A percentile compares a stretch with the other conserved stretches of the same genome.
Conservation (phyloP, 768 basidiomycete species). For the Coprinellus aureogranulatus region DNA sequence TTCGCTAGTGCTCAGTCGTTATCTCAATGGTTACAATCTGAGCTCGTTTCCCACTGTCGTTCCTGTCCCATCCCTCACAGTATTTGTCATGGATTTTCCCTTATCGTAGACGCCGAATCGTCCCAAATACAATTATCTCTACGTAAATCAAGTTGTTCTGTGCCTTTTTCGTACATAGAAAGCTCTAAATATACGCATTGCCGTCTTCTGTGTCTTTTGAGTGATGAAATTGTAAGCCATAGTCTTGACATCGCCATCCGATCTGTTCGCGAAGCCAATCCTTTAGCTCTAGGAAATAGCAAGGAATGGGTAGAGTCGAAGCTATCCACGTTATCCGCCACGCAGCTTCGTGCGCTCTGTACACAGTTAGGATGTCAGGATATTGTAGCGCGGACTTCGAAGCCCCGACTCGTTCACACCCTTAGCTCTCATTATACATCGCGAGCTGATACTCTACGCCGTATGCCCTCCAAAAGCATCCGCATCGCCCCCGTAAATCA, state of each 20-base stretch:
- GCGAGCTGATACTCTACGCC: too few relatives aligned
- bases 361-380: too few relatives aligned
- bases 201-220: background rate
- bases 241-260: too few relatives aligned
- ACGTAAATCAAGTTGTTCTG: background rate
- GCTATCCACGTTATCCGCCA: too few relatives aligned
- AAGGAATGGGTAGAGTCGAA: too few relatives aligned
- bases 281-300: too few relatives aligned
- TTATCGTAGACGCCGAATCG: background rate
- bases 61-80: background rate
- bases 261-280: background rate
- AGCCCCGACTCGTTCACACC: too few relatives aligned
- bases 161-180: background rate
- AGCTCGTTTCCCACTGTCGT: background rate
- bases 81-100: background rate
- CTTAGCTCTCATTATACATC: too few relatives aligned
- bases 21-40: background rate
- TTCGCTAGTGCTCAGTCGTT: background rate
- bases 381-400: too few relatives aligned
- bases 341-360: too few relatives aligned
- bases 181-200: background rate
- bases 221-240: background rate
- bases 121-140: background rate
- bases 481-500: too few relatives aligned
- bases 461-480: too few relatives aligned